Conservation (phyloP, 2,329 filamentous ascomycete genomes). For the Ilyonectria mors-panacis region DNA sequence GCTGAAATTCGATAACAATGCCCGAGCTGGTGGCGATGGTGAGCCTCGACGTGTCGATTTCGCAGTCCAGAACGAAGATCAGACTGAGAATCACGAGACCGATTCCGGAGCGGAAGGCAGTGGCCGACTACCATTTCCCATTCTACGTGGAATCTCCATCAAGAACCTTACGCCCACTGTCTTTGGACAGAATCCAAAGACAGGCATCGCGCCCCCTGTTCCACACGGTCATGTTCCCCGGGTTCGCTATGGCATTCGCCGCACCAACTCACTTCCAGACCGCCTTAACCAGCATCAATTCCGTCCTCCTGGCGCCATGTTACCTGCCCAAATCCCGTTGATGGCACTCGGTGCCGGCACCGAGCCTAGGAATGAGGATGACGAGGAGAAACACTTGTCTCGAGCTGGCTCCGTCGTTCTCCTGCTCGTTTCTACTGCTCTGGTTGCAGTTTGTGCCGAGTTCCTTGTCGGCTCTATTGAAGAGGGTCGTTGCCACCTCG, state of each 20-base stretch:
- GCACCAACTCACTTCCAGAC: conserved; percentile 82
- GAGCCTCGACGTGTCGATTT: conserved; percentile 73
- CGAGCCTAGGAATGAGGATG: conserved; percentile 50
- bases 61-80: conserved; percentile 54
- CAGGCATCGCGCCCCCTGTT: conserved; percentile 42
- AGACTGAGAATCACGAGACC: conserved; percentile 43
- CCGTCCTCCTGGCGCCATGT: conserved; percentile 65
- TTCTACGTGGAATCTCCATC: conserved; percentile 72
- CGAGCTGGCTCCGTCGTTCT: conserved; percentile 72
- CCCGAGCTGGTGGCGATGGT: conserved; percentile 45
- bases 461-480: conserved; percentile 79
- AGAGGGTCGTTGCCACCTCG: conserved; percentile 68
- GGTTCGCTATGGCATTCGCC: conserved; percentile 76
- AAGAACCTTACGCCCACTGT: conserved; percentile 81
- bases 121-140: conserved; percentile 64
- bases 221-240: conserved; percentile 66
- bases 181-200: conserved; percentile 67
- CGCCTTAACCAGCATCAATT: conserved; percentile 68
- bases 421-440: conserved; percentile 73
- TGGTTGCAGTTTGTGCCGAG: conserved; percentile 79
- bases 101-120: conserved; percentile 41
- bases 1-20: conserved; percentile 46
- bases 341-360: conserved; percentile 52
- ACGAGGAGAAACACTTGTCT: conserved; percentile 66
- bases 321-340: conserved; percentile 63